Conservation (phyloP, 2,329 filamentous ascomycete species). For the Rugonectria rugulosa region DNA sequence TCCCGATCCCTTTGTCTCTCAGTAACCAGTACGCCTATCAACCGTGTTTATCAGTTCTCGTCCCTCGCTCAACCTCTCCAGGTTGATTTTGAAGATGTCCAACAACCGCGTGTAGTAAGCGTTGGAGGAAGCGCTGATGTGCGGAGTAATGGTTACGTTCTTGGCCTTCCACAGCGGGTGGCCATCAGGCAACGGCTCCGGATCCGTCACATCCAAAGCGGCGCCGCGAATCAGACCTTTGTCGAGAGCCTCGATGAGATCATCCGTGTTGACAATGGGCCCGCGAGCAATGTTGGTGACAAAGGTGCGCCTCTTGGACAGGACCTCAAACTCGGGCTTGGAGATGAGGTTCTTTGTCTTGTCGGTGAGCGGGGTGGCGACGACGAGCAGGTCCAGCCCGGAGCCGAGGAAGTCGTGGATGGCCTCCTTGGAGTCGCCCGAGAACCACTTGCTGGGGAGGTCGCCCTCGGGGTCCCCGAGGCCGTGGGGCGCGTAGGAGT, state of each 20-base stretch:
- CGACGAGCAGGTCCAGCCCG: constrained; percentile 60
- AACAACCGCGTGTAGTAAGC: constrained; percentile 51
- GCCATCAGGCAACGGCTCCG: constrained; percentile 75
- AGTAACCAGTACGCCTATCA: constrained; percentile 44
- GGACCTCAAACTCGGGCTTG: constrained; percentile 55
- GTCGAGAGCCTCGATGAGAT: constrained; percentile 68
- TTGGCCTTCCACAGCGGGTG: constrained; percentile 74
- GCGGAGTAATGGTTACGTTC: constrained; percentile 71
- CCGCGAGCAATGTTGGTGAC: constrained; percentile 77
- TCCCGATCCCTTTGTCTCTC: background rate
- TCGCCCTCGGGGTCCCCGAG: constrained; percentile 63
- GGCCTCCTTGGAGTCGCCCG: constrained; percentile 51
- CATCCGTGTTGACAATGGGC: constrained; percentile 57
- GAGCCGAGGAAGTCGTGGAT: constrained; percentile 59
- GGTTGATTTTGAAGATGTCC: constrained; percentile 52
- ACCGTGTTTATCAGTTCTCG: constrained; percentile 51
- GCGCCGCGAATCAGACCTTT: constrained; percentile 62
- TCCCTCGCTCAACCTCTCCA: constrained; percentile 48
- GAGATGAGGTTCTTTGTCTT: constrained; percentile 60
- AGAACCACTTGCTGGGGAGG: constrained; percentile 61
- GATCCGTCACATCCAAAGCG: constrained; percentile 80
- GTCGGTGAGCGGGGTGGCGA: constrained; percentile 59
- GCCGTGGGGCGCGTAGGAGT: constrained; percentile 71
- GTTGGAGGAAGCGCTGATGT: constrained; percentile 53
- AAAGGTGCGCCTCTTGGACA: constrained; percentile 60